These are phyloP conservation scores for Fusarium sp. DNA, from an alignment of 2,329 filamentous ascomycete genomes.

Conservation along the genomic window DNA sequence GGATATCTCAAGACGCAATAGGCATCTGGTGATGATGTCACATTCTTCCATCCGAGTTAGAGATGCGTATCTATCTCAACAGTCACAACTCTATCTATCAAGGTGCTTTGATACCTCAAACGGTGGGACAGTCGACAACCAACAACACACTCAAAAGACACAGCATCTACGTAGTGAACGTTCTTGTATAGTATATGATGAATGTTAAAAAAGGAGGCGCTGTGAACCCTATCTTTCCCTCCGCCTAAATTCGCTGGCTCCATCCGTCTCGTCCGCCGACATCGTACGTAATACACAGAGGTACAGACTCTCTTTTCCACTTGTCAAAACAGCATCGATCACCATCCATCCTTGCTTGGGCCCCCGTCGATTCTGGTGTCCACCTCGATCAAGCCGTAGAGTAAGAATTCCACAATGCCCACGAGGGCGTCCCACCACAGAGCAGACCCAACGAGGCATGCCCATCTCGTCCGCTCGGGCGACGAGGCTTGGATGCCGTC, in stretches of 20 bases:
- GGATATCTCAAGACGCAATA: background rate
- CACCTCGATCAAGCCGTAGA: constrained; percentile 6
- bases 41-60: background rate
- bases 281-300: constrained; percentile 38
- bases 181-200: constrained; percentile 33
- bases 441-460: constrained; percentile 7
- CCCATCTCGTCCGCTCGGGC: constrained; percentile 5
- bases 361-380: constrained; percentile 14
- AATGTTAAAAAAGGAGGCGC: constrained; percentile 37
- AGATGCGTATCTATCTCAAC: background rate
- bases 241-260: constrained; percentile 19
- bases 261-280: constrained; percentile 12
- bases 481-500: constrained; percentile 18
- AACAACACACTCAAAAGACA: background rate
- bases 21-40: background rate
- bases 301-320: constrained; percentile 35
- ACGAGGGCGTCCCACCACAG: constrained; percentile 16
- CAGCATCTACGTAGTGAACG: constrained; percentile 23
- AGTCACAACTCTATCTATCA: background rate
- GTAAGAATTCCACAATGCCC: constrained; percentile 18
- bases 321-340: constrained; percentile 14
- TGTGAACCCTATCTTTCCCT: constrained; percentile 29
- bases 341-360: constrained; percentile 5
- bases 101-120: background rate
- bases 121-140: background rate